phyloP scores from a whole-genome alignment of 2,329 filamentous ascomycete species.

The Tothia fuscella region DNA sequence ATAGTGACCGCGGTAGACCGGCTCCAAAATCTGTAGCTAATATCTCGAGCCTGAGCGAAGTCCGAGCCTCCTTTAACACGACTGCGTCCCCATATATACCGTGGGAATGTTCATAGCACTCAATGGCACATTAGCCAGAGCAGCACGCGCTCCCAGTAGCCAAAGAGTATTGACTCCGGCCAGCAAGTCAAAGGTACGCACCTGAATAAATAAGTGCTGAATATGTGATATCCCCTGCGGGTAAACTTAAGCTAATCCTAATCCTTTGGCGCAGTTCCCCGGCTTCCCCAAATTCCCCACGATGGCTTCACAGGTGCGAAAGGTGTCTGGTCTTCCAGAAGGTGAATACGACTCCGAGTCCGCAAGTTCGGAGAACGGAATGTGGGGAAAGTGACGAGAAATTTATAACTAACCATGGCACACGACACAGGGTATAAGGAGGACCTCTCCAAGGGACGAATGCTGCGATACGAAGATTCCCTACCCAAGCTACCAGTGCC shows the following conservation, averaged over 20 bases:
- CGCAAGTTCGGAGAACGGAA: too few species aligned
- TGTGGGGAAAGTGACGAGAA: background rate
- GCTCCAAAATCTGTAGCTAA: too few species aligned
- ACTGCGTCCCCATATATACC: background rate
- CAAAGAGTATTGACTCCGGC: background rate
- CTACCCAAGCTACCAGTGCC: constrained; percentile 69
- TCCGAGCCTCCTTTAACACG: too few species aligned
- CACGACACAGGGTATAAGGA: constrained; percentile 56
- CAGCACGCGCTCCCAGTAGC: constrained; percentile 8
- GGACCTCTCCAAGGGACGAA: constrained; percentile 65
- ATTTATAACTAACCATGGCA: constrained; percentile 8
- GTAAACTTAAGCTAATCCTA: background rate
- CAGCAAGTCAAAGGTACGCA: background rate
- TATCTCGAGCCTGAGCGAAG: too few species aligned
- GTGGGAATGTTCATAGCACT: constrained; percentile 10
- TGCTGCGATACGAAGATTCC: constrained; percentile 80
- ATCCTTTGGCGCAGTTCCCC: background rate
- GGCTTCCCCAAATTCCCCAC: constrained; percentile 1
- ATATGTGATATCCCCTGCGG: background rate
- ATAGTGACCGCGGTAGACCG: too few species aligned
- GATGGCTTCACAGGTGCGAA: constrained; percentile 23
- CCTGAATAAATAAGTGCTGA: background rate
- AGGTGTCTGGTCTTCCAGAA: constrained; percentile 34
- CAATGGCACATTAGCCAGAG: constrained; percentile 11
- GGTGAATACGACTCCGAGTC: too few species aligned